Evolutionary conservation across 2,329 filamentous ascomycete genomes (phyloP).

Genomic region (Aspergillus bombycis): DNA sequence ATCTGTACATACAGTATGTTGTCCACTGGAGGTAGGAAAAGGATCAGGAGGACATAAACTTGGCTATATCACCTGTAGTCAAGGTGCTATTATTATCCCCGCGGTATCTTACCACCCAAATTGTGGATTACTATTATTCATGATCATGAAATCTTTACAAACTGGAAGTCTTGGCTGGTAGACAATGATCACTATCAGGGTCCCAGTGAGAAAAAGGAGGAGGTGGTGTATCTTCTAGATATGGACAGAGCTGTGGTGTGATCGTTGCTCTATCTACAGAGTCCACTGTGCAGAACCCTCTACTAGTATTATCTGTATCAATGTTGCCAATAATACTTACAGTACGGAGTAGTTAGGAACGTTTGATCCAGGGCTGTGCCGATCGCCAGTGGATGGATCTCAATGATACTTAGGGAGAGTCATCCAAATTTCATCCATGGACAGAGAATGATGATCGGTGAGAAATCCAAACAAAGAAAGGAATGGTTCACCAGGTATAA

Average conservation of each 20-base stretch:
- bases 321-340: neutral
- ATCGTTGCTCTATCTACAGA: neutral
- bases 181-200: neutral
- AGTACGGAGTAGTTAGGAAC: neutral
- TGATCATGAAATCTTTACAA: neutral
- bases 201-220: neutral
- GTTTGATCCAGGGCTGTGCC: neutral
- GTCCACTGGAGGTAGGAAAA: neutral
- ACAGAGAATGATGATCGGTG: neutral
- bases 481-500: neutral
- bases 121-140: neutral
- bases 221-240: neutral
- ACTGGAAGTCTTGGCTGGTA: neutral
- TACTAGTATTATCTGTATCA: neutral
- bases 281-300: neutral
- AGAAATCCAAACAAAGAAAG: neutral
- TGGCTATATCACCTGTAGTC: neutral
- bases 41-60: neutral
- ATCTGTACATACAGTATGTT: neutral
- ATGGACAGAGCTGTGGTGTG: neutral
- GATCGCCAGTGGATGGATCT: conserved; percentile 1
- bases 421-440: neutral
- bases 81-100: conserved; percentile 6
- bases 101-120: neutral
- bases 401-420: neutral